Base-by-base conservation (phyloP, 2,329 filamentous ascomycete species). In the Xenoacremonium recifei region DNA sequence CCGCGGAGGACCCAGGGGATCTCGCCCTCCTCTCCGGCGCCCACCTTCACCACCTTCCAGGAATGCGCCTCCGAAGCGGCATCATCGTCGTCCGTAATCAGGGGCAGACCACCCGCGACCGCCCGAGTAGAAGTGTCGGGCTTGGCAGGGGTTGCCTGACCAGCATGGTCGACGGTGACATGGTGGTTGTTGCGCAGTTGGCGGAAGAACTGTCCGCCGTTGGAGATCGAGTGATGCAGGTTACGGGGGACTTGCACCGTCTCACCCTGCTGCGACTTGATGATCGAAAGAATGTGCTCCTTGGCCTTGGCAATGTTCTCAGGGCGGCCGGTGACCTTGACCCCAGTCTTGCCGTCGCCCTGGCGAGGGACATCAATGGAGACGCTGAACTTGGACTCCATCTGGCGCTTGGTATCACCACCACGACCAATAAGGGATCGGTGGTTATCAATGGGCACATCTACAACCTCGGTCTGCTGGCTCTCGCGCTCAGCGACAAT, bases 161-260 rank as follows among this genome's bases (percentile, higher is more conserved):
- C 90, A 41, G 82, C 87, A 62, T 97, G 93, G 65, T 97, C 91
- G 39, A 99, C 87, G 1, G 86, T 93, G 52, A 99, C 89, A 54
- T 88, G 85, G 67, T 88, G 79, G 60, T 96, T 87, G 65, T 83
- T 91, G 51, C 87, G 84, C 31, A 99, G 82, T 57, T 83, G 86
- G 52, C 92, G 88, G 86, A 97, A 96, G 71, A 97, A 87, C 55
- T 90, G 85, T 2, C 92, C 93, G 51, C 92, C 91, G 63, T 96
- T 92, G 39, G 88, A 80, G 53, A 99, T 78, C 45, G 77, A 70
- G 63, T 97, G 89, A 71, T 99, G 93, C 46, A 93, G 73, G 55
- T 84, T 81, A 45, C 84, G 80, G 10, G 93, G 92, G 7, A 99
- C 79, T 55, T 86, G 77, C n/a, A 97, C 68, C 0, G 87, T 93